Evolutionary conservation across 495 filamentous ascomycete species (phyloP).

Genomic region (Amniculicola lignicola): DNA sequence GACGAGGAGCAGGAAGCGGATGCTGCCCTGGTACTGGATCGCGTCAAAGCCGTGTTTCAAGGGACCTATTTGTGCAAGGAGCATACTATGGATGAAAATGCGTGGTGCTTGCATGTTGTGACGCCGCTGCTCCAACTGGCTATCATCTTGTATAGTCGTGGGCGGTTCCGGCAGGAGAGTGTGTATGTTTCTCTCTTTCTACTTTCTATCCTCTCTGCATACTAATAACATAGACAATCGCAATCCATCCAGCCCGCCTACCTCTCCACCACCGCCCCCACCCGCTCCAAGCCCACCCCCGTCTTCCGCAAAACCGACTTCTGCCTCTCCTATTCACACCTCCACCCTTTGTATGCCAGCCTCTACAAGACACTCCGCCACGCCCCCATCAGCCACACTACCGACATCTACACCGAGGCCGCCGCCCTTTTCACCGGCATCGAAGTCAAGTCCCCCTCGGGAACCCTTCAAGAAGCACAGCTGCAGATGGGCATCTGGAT

Average conservation of each 20-base stretch:
- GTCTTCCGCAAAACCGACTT: no score
- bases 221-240: slow-evolving; percentile 20
- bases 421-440: no score
- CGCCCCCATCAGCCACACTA: no score
- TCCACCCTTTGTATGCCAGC: no score
- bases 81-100: slow-evolving; percentile 13
- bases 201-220: not conserved
- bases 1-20: no score
- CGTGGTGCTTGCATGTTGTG: slow-evolving; percentile 21
- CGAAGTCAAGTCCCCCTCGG: no score
- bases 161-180: slow-evolving; percentile 11
- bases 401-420: no score
- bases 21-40: not conserved
- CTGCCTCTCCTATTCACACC: no score
- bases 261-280: slow-evolving; percentile 6
- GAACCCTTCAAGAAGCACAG: no score
- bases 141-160: slow-evolving; percentile 11
- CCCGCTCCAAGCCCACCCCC: no score
- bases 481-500: no score
- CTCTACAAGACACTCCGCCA: no score
- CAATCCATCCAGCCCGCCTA: slow-evolving; percentile 15
- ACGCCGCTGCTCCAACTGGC: slow-evolving; percentile 16
- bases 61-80: slow-evolving; percentile 7
- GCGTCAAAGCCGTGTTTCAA: slow-evolving; percentile 14
- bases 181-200: slow-evolving; percentile 15